Conservation (phyloP, 140 eudicot species). For the Anethum foeniculum region DNA sequence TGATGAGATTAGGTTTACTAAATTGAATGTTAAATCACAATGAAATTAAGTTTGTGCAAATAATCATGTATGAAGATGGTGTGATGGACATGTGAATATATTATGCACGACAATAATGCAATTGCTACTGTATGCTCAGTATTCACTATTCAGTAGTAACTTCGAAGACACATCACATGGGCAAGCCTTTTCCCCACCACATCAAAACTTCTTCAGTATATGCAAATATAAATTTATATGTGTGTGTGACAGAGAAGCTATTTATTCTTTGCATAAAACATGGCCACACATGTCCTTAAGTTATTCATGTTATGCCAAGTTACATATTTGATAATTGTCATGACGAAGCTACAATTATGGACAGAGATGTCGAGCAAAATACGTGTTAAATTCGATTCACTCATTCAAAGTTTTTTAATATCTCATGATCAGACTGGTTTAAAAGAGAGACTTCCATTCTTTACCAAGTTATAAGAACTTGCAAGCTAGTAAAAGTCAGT, state of each 20-base stretch:
- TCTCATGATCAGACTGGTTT: too few relatives aligned
- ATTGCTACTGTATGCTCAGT: background rate
- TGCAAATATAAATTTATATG: too few relatives aligned
- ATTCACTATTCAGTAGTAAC: background rate
- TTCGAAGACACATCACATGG: background rate
- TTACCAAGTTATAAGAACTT: too few relatives aligned
- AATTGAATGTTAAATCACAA: background rate
- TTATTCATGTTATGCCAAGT: background rate
- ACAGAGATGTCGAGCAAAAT: background rate
- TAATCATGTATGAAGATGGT: background rate
- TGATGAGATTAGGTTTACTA: background rate
- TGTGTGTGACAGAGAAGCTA: background rate
- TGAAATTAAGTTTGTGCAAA: background rate
- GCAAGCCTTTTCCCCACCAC: background rate
- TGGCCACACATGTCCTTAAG: background rate
- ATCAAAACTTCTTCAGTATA: background rate
- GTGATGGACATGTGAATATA: background rate
- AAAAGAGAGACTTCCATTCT: too few relatives aligned
- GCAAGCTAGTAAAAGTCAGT: too few relatives aligned
- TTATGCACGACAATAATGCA: background rate
- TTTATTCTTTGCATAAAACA: background rate
- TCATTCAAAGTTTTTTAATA: too few relatives aligned
- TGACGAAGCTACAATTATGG: background rate
- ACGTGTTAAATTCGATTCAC: too few relatives aligned
- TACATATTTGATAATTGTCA: background rate